These are phyloP conservation scores for Passalora sequoiae DNA, from an alignment of 2,329 filamentous ascomycete species.

Conservation along the genomic window DNA sequence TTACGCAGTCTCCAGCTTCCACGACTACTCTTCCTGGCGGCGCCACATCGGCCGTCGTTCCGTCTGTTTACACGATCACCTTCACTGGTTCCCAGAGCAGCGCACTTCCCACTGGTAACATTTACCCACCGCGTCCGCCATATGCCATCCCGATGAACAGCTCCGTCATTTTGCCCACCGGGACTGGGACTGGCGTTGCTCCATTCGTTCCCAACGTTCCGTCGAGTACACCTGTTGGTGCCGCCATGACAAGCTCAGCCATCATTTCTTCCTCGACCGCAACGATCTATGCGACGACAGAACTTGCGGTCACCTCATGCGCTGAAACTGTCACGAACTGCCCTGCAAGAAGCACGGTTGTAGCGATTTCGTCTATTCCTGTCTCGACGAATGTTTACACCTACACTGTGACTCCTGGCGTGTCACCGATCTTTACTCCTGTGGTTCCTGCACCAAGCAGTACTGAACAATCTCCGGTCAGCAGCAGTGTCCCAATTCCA, in stretches of 20 bases:
- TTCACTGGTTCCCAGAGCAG: slow-evolving; percentile 1
- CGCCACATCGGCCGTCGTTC: not conserved
- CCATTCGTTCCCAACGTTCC: not conserved
- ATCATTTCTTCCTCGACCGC: slow-evolving; percentile 33
- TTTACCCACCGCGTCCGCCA: not conserved
- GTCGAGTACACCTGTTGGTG: slow-evolving; percentile 13
- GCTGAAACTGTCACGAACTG: slow-evolving; percentile 38
- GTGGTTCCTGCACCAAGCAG: not conserved
- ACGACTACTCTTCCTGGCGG: slow-evolving; percentile 1
- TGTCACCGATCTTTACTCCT: slow-evolving; percentile 1
- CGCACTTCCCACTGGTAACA: not conserved
- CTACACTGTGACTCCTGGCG: not conserved
- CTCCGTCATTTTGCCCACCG: slow-evolving; percentile 7
- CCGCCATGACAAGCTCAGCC: slow-evolving; percentile 25
- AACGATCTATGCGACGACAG: slow-evolving; percentile 40
- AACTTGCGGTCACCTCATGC: slow-evolving; percentile 42
- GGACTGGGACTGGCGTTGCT: not conserved
- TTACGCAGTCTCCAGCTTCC: not conserved
- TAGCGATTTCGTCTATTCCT: slow-evolving; percentile 36
- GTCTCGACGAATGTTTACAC: slow-evolving; percentile 35
- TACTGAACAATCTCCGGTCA: not conserved
- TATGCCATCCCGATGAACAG: slow-evolving; percentile 6
- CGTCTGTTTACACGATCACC: slow-evolving; percentile 4
- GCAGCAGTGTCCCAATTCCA: slow-evolving; percentile 11
- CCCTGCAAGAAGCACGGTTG: slow-evolving; percentile 32